Conservation (phyloP, 225 moss, liverwort and hornwort species). For the Sphagnum tenellum region DNA sequence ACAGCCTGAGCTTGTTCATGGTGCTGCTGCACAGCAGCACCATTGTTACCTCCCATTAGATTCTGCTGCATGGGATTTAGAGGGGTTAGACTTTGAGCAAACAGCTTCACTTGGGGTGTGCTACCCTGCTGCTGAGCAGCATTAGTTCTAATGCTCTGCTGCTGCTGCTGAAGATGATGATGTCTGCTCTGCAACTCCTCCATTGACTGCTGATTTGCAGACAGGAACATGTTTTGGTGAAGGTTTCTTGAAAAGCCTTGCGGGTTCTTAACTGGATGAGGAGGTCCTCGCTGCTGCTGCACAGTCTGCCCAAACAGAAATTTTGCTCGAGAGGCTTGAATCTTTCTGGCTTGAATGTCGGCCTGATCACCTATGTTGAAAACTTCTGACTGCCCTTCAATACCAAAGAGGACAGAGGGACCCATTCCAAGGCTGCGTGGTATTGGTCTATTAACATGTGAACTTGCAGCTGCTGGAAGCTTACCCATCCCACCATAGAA, state of each 20-base stretch:
- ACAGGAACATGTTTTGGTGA: conserved; percentile 19
- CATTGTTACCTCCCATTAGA: conserved; percentile 49
- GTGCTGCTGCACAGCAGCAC: conserved; percentile 3
- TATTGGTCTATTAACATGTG: conserved; percentile 71
- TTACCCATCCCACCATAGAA: conserved; percentile 50
- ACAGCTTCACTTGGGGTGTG: conserved; percentile 53
- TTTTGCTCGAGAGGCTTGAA: conserved; percentile 55
- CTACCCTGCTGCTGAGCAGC: conserved; percentile 49
- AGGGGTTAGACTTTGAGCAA: conserved; percentile 61
- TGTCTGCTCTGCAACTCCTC: conserved; percentile 35
- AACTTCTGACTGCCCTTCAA: conserved; percentile 52
- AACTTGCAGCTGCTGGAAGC: conserved; percentile 22
- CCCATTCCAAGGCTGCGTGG: conserved; percentile 69
- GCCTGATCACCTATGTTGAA: conserved; percentile 33
- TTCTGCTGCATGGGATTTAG: conserved; percentile 64
- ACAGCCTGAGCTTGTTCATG: conserved; percentile 27
- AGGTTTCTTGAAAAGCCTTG: conserved; percentile 17
- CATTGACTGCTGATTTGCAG: conserved; percentile 45
- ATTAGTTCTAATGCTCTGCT: conserved; percentile 36
- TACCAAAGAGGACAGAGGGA: conserved; percentile 31
- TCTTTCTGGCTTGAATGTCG: conserved; percentile 19
- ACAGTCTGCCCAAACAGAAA: conserved; percentile 86
- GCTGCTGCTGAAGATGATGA: conserved; percentile 37
- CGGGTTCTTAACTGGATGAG: conserved; percentile 19
- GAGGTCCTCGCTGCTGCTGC: conserved; percentile 39